Conservation (phyloP, 495 filamentous ascomycete genomes). For the Aspergillus kassunensis region DNA sequence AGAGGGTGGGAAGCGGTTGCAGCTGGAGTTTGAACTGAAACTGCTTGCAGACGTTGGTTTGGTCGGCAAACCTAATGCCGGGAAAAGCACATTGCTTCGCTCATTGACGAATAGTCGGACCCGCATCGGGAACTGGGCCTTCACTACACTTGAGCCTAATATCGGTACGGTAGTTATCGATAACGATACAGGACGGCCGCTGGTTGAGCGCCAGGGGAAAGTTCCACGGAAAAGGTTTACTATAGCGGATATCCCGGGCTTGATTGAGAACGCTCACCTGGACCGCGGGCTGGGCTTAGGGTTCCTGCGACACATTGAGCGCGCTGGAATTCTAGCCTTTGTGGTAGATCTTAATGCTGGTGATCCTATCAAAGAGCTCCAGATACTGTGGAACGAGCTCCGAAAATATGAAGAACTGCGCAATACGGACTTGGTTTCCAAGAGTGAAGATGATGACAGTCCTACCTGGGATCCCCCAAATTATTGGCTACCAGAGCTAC, state of each 20-base stretch:
- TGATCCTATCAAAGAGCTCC: conserved; percentile 72
- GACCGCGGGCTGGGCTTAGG: conserved; percentile 88
- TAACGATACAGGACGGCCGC: conserved; percentile 66
- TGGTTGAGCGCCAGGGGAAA: conserved; percentile 37
- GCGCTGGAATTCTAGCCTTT: conserved; percentile 87
- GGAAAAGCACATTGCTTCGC: conserved; percentile 88
- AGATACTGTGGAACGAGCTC: conserved; percentile 84
- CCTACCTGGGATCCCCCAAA: conserved; percentile 19
- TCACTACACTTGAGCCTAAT: conserved; percentile 90
- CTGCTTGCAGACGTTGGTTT: conserved; percentile 91
- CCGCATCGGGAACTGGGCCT: conserved; percentile 91
- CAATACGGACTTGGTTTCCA: conserved; percentile 46
- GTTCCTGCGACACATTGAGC: conserved; percentile 91
- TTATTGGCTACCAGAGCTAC: conserved; percentile 24
- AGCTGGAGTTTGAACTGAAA: conserved; percentile 88
- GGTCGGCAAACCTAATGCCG: conserved; percentile 92
- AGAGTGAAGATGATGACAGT: conserved; percentile 47
- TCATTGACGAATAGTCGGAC: conserved; percentile 81
- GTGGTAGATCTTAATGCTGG: conserved; percentile 81
- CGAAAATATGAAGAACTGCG: conserved; percentile 77
- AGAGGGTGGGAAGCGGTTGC: conserved; percentile 69
- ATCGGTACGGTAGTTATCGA: conserved; percentile 94
- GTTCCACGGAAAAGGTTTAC: conserved; percentile 70
- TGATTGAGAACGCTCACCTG: conserved; percentile 85
- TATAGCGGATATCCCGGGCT: conserved; percentile 91